Percentiles rank a stretch among this genome's conserved stretches.
These are phyloP conservation scores for Astragalus membranaceus DNA, from an alignment of 306 rosid genomes.

Conservation along the genomic window DNA sequence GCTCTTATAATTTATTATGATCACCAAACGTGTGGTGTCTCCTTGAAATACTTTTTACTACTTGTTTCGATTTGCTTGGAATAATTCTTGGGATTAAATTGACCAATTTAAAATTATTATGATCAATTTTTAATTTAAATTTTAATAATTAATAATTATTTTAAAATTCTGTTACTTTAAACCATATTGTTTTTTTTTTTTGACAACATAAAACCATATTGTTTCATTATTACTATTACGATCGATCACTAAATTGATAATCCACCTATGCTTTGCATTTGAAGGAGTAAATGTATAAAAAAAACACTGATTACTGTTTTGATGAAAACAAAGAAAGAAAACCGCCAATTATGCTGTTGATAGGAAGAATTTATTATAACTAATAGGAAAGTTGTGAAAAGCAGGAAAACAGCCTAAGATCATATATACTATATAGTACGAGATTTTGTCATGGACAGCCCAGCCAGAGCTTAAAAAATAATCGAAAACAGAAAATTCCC, in stretches of 20 bases:
- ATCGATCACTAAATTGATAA: background rate
- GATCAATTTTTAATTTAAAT: too few species aligned
- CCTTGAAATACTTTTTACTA: constrained; percentile 5
- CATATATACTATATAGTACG: background rate
- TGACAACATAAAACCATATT: too few species aligned
- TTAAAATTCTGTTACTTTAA: too few species aligned
- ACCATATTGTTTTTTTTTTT: too few species aligned
- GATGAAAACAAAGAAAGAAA: constrained; percentile 14
- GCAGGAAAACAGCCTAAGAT: constrained; percentile 14
- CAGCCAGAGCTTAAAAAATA: too few species aligned
- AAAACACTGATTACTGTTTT: background rate
- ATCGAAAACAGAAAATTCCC: constrained; percentile 1
- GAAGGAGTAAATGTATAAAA: background rate
- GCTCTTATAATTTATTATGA: constrained; percentile 12
- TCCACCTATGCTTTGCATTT: too few species aligned
- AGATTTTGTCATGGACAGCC: constrained; percentile 31
- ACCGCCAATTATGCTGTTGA: background rate
- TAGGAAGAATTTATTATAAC: constrained; percentile 3
- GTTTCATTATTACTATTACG: too few species aligned
- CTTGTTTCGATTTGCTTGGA: background rate
- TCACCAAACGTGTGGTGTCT: constrained; percentile 22
- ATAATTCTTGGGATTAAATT: too few species aligned
- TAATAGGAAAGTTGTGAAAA: constrained; percentile 3
- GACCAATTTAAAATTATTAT: too few species aligned
- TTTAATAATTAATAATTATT: too few species aligned